Evolutionary conservation across 345 rosid species (phyloP).

Genomic region (Rubroshorea leprosula): DNA sequence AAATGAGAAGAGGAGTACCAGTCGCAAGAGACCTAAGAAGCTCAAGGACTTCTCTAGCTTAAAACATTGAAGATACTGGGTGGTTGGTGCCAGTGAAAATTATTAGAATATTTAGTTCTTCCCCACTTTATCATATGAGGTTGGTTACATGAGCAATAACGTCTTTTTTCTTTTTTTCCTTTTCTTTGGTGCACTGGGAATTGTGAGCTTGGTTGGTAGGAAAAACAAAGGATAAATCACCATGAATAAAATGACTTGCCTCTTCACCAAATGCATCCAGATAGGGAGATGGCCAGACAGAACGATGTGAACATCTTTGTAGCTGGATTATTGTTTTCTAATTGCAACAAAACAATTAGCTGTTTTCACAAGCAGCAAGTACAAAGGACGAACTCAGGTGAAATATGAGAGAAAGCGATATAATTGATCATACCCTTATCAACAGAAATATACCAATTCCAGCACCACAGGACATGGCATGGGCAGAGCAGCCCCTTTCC

Average conservation of each 20-base stretch:
- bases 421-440: slow-evolving; percentile 48
- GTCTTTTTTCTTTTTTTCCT: background rate
- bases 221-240: background rate
- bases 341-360: slow-evolving; percentile 14
- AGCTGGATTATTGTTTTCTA: slow-evolving; percentile 79
- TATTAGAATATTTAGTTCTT: too few species aligned
- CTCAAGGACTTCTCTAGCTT: background rate
- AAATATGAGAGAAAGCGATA: slow-evolving; percentile 1
- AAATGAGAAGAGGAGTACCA: background rate
- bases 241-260: slow-evolving; percentile 30
- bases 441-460: slow-evolving; percentile 81
- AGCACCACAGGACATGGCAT: slow-evolving; percentile 74
- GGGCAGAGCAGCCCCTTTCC: slow-evolving; percentile 59
- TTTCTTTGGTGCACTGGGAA: too few species aligned
- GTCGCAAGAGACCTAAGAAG: background rate
- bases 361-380: slow-evolving; percentile 2
- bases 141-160: too few species aligned
- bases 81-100: background rate
- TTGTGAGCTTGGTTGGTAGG: background rate
- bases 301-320: slow-evolving; percentile 71
- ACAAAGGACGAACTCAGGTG: slow-evolving; percentile 5
- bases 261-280: slow-evolving; percentile 97
- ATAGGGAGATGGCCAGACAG: slow-evolving; percentile 93
- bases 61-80: background rate
- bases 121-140: too few species aligned